Evolutionary conservation across 2,329 filamentous ascomycete genomes (phyloP).

Genomic region (Chaetomiaceae sp.): DNA sequence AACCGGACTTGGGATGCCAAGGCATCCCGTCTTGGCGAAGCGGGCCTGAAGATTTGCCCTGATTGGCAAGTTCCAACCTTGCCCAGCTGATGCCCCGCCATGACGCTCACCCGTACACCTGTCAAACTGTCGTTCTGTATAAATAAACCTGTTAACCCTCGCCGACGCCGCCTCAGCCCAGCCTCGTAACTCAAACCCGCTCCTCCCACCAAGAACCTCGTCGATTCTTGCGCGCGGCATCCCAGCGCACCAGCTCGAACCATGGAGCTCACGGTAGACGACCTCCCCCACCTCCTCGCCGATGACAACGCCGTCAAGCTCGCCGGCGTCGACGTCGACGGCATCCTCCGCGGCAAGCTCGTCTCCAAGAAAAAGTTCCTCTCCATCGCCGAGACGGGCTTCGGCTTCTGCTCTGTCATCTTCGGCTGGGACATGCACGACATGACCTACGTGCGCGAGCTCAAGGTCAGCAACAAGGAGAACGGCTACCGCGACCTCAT

Average conservation of each 20-base stretch:
- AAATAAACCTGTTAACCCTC: no score
- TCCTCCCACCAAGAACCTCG: no score
- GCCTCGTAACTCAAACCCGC: no score
- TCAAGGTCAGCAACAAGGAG: constrained; percentile 81
- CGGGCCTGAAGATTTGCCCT: no score
- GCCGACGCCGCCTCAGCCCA: no score
- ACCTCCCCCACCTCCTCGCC: constrained; percentile 62
- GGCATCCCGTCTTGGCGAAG: no score
- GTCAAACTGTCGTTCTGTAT: no score
- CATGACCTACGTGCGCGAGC: constrained; percentile 78
- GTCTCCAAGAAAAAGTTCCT: constrained; percentile 92
- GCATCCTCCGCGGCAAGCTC: constrained; percentile 81
- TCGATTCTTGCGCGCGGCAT: no score
- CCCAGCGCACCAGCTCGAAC: neutral
- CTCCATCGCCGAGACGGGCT: constrained; percentile 72
- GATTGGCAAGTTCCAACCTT: no score
- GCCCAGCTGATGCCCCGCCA: no score
- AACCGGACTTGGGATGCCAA: no score
- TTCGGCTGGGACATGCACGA: constrained; percentile 99
- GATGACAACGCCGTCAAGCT: constrained; percentile 79
- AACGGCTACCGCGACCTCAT: constrained; percentile 87
- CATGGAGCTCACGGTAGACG: constrained; percentile 52
- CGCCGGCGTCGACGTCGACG: constrained; percentile 82
- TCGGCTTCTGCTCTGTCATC: constrained; percentile 90
- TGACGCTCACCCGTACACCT: no score